Evolutionary conservation across 331 rosid genomes (phyloP), one percentile per base, ranked within the genome.

Genomic region (Ulmus americana): DNA sequence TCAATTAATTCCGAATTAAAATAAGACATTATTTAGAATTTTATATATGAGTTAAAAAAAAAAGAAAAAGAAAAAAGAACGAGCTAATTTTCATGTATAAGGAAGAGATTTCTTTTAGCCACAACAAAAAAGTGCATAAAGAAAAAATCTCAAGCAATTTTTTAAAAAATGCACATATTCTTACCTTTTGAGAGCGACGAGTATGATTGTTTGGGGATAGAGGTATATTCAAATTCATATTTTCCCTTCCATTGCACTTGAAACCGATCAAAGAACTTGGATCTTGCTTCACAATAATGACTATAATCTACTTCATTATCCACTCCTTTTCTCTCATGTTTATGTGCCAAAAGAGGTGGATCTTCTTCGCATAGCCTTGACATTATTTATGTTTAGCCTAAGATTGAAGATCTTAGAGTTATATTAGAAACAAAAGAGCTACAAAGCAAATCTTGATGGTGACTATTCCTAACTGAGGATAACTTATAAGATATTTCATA

Each of bases 381-480:
- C 64, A 59, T 28, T 28, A 28, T 59, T 7, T 40, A 1, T 8
- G 9, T 22, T 41, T 12, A 14, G 45, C 47, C 63, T 2, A 40
- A 42, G 38, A 42, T 59, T 13, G 12, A 14, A 8, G 15, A 59
- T 5, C 14, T 1, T 1, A 54, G 40, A 18, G 54, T 4, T 2
- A 20, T 16, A 15, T 0, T 52, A 6, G 12, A 16, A 42, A 16
- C 9, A n/a, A 14, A 44, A 43, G 7, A 43, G 8, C 49, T 42
- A 15, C 48, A 6, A 9, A 55, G 43, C 18, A 44, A 45, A 5
- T 4, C 6, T 61, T 44, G 41, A 62, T 45, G 51, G 67, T 63
- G 71, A 53, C 55, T 6, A 39, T 66, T 54, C 61, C 22, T 4
- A 54, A 53, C 13, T 41, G 16, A 22, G 44, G 54, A 55, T 67